Percentiles rank a stretch among this genome's conserved stretches.
phyloP scores from a whole-genome alignment of 2,329 filamentous ascomycete species.

The Capronia coronata region DNA sequence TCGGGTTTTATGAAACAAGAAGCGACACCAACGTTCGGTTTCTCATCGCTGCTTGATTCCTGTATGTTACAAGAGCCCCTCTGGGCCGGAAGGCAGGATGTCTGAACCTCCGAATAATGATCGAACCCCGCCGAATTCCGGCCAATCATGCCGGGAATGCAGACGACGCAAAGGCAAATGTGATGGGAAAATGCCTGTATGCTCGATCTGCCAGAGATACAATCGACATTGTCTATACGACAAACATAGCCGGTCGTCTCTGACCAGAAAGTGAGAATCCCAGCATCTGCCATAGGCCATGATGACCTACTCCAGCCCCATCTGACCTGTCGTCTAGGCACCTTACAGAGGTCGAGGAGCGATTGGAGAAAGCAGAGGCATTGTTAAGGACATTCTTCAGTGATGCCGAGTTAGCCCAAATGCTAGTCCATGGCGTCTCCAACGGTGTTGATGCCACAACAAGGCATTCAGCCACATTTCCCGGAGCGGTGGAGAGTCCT shows the following conservation, averaged over 20 bases:
- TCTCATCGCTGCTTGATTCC: background rate
- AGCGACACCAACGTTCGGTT: no score
- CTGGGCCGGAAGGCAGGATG: conserved; percentile 5
- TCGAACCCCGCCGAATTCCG: conserved; percentile 11
- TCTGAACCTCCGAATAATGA: conserved; percentile 10
- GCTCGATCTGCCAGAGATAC: conserved; percentile 24
- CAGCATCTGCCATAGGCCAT: background rate
- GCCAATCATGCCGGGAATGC: conserved; percentile 23
- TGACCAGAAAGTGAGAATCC: conserved; percentile 20
- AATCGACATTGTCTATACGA: conserved; percentile 25
- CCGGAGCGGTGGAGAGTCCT: background rate
- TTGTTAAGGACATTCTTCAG: conserved; percentile 19
- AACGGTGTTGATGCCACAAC: conserved; percentile 2
- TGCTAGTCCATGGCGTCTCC: conserved; percentile 18
- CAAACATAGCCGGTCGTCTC: conserved; percentile 23
- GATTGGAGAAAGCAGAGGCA: conserved; percentile 21
- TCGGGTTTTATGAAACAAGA: no score
- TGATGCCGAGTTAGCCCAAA: conserved; percentile 19
- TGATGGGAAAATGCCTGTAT: conserved; percentile 22
- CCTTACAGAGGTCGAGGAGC: conserved; percentile 24
- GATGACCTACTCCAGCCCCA: background rate
- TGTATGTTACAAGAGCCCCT: no score
- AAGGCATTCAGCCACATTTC: background rate
- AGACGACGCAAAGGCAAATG: conserved; percentile 21
- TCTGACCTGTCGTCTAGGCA: conserved; percentile 12